Evolutionary conservation across 768 basidiomycete species (phyloP).

Genomic region (Collybiopsis luxurians): DNA sequence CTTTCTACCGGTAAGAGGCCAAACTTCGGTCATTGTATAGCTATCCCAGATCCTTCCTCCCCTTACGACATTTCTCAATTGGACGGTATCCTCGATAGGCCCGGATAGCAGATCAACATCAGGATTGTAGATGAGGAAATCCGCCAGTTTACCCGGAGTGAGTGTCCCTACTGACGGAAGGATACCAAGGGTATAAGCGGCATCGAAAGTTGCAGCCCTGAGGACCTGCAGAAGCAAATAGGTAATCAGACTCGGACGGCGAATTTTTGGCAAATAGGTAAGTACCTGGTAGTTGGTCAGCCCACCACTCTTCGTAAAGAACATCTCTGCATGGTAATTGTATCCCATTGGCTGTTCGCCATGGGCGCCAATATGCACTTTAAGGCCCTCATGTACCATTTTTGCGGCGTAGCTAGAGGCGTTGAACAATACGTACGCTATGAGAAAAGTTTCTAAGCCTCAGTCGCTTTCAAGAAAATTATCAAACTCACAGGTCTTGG

Average conservation of each 20-base stretch:
- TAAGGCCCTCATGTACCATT: conserved; percentile 65
- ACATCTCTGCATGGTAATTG: conserved; percentile 77
- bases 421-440: conserved; percentile 66
- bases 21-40: conserved; percentile 62
- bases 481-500: conserved; percentile 49
- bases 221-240: conserved; percentile 47
- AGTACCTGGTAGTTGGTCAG: conserved; percentile 66
- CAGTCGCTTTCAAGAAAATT: not conserved
- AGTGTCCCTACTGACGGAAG: conserved; percentile 61
- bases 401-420: conserved; percentile 64
- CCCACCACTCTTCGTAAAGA: conserved; percentile 59
- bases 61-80: conserved; percentile 54
- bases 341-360: conserved; percentile 69
- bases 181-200: conserved; percentile 65
- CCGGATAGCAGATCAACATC: conserved; percentile 55
- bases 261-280: not conserved
- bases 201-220: conserved; percentile 64
- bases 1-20: conserved; percentile 61
- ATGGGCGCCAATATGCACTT: conserved; percentile 70
- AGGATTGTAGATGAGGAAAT: conserved; percentile 63
- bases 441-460: conserved; percentile 4
- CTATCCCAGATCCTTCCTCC: conserved; percentile 73
- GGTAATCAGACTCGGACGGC: not conserved
- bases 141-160: conserved; percentile 64
- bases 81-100: conserved; percentile 45